Base-by-base conservation (phyloP, 257 asterid genomes). In the Euphrasia confusa region DNA sequence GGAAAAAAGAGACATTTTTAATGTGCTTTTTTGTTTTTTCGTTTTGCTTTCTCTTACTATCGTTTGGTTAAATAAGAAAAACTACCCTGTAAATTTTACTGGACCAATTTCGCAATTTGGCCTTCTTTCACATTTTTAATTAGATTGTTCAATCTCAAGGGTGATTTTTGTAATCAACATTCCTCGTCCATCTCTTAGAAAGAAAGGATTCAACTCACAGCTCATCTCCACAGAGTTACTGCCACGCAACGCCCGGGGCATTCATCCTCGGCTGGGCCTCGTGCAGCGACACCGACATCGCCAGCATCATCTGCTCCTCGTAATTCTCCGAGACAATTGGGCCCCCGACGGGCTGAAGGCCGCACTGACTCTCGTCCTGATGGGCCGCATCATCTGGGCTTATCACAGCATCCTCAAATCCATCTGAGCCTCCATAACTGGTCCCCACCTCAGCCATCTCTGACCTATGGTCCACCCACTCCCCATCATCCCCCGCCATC, bases 251-350 rank as follows among this genome's bases (percentile, higher is more conserved):
- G 45, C 90, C 95, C 0, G 87, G 83, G n/a, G 89, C 61, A 69
- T 21, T 83, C 39, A 77, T 76, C 73, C 87, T 77, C 8, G 80
- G 74, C 26, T 83, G 83, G 77, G 97, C 93, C 79, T 92, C 99
- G 5, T 96, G 95, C 70, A 92, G 77, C 15, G 99, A 92, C 63
- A 92, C 94, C 54, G 97, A 96, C 97, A 92, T 92, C 71, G 88
- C 85, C 39, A 82, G 72, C 88, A 82, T 79, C 83, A 82, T 80
- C 79, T 92, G 99, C 79, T 92, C 99, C 86, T 92, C 99, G 67
- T 80, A 89, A 63, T 80, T 86, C 85, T 92, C 99, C 0, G 99
- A 94, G 49, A 83, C 69, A 18, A 86, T 72, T 3, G 89, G 59
- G 49, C 84, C 81, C 1, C 60, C 50, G 39, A 67, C 69, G 11